Conservation (phyloP, 805 yeast species). For the Saccharomycopsis sp. region DNA sequence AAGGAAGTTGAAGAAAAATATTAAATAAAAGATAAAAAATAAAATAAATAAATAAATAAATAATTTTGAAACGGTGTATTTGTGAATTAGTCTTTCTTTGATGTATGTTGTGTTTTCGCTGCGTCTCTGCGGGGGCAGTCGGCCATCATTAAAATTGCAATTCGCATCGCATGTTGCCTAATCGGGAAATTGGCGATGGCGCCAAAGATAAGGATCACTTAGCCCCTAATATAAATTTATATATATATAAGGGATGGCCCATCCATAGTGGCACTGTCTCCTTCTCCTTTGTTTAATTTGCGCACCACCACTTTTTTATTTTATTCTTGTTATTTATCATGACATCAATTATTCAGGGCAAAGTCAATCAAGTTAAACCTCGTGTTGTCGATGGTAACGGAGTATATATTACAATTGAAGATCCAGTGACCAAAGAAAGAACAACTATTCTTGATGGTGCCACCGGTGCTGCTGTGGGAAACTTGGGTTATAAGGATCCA, state of each 20-base stretch:
- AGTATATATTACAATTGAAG: slow-evolving; percentile 34
- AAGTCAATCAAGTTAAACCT: slow-evolving; percentile 33
- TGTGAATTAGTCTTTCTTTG: background rate
- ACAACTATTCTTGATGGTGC: slow-evolving; percentile 35
- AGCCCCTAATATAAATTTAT: background rate
- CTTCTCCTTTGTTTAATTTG: background rate
- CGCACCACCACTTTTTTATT: background rate
- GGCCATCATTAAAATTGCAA: background rate
- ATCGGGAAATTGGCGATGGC: background rate
- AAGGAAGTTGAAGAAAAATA: slow-evolving; percentile 17
- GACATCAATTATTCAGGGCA: slow-evolving; percentile 34
- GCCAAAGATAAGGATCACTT: background rate
- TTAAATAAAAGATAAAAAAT: background rate
- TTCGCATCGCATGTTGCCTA: background rate
- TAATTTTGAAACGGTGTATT: background rate
- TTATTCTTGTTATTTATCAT: slow-evolving; percentile 15
- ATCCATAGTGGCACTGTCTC: background rate
- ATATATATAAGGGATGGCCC: too few species aligned
- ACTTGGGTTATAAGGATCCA: slow-evolving; percentile 39
- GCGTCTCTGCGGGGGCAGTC: background rate
- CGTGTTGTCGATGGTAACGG: slow-evolving; percentile 40
- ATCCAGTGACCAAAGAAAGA: slow-evolving; percentile 34
- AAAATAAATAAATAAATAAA: too few species aligned
- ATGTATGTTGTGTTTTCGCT: background rate
- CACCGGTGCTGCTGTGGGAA: slow-evolving; percentile 51